These are phyloP conservation scores for Gossypium schwendimanii DNA, from an alignment of 441 rosid species.

Conservation along the genomic window DNA sequence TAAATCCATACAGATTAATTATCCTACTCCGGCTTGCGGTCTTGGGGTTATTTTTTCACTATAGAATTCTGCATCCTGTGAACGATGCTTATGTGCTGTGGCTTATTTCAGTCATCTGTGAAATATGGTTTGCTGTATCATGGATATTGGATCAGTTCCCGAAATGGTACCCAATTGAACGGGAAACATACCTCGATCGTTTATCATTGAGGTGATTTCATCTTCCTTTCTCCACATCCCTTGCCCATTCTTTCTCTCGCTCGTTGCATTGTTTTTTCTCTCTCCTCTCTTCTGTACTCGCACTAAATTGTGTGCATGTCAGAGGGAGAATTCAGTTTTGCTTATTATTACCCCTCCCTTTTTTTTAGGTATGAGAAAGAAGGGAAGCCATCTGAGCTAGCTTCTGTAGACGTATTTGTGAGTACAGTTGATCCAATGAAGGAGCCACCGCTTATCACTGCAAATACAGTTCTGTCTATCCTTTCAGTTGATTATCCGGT, in stretches of 20 bases:
- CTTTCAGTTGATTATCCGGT: slow-evolving; percentile 95
- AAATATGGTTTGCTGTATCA: slow-evolving; percentile 93
- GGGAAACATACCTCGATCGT: slow-evolving; percentile 95
- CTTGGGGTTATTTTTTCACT: slow-evolving; percentile 84
- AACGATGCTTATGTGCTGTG: slow-evolving; percentile 78
- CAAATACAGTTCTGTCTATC: slow-evolving; percentile 92
- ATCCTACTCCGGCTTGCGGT: slow-evolving; percentile 73
- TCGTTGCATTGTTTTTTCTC: background rate
- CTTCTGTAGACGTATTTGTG: slow-evolving; percentile 70
- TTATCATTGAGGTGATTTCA: slow-evolving; percentile 60
- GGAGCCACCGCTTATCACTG: slow-evolving; percentile 95
- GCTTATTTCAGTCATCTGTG: slow-evolving; percentile 89
- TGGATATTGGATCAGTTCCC: slow-evolving; percentile 98
- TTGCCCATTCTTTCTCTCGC: background rate
- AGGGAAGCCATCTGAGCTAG: slow-evolving; percentile 71
- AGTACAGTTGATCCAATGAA: slow-evolving; percentile 96
- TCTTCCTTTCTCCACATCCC: background rate
- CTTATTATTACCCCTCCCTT: background rate
- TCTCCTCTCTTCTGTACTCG: background rate
- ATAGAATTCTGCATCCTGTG: slow-evolving; percentile 84
- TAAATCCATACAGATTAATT: slow-evolving; percentile 79
- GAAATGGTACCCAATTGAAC: slow-evolving; percentile 79
- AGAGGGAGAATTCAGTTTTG: background rate
- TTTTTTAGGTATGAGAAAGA: slow-evolving; percentile 78
- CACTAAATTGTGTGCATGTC: background rate